Conservation (phyloP, 164 flowering plant genomes). For the Magnolia kwangsiensis region DNA sequence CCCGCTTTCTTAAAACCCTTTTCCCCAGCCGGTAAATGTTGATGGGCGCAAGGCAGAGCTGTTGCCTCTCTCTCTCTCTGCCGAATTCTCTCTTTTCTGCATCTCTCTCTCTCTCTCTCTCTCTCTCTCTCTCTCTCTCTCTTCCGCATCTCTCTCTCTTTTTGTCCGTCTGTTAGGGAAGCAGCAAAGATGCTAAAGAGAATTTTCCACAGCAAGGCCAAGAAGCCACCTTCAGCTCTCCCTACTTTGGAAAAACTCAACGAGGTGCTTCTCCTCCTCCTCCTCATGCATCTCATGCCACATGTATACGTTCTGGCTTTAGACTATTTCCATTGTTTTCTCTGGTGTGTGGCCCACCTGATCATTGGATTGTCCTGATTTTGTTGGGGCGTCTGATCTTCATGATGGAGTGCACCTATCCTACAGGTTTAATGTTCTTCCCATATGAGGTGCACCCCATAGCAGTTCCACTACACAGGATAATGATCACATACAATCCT, state of each 20-base stretch:
- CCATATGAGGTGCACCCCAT: too few relatives aligned
- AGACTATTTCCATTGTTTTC: background rate
- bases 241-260: constrained; percentile 14
- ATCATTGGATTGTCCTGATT: background rate
- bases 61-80: background rate
- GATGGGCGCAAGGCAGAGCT: background rate
- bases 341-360: background rate
- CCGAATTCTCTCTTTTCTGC: background rate
- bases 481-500: too few relatives aligned
- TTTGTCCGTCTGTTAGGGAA: background rate
- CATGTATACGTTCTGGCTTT: background rate
- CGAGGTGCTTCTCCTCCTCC: constrained; percentile 11
- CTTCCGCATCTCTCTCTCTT: constrained; percentile 1
- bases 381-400: background rate
- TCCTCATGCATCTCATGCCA: background rate
- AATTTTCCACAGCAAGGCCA: constrained; percentile 4
- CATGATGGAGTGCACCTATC: background rate
- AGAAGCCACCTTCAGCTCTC: constrained; percentile 10
- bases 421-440: too few relatives aligned
- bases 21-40: background rate
- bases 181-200: constrained; percentile 13
- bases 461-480: too few relatives aligned
- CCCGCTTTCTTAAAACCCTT: background rate
- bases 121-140: background rate
- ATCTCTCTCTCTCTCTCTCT: background rate